Base-by-base conservation (phyloP, 179 eudicot species). In the Silene vulgaris region DNA sequence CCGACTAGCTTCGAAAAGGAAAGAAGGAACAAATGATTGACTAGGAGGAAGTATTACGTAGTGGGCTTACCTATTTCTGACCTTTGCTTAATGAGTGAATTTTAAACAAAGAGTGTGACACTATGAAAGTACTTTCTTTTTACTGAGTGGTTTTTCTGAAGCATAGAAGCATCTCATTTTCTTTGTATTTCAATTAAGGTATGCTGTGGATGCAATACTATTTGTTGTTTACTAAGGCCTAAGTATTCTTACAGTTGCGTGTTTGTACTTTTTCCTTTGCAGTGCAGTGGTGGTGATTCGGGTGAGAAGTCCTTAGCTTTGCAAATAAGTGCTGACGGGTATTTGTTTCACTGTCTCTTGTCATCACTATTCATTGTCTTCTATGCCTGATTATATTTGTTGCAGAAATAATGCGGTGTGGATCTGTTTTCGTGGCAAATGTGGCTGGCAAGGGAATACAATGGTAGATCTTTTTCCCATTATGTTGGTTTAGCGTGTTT, bases 221-320 rank as follows among this genome's bases (percentile, higher is more conserved):
- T 37, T 37, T 37, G 45, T 50, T 50, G n/a, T 14, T 50, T 13
- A 50, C 14, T 50, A n/a, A 14, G 57, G 14, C 57, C 57, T 50
- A 14, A 50, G 9, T 50, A 50, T 50, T 11, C 57, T 12, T 50
- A 50, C 57, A 50, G n/a, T 50, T 50, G 57, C 3, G 14, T 50
- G 17, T 50, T 50, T 50, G 57, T 50, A 50, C 57, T 14, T 50
- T 12, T 14, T 50, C 57, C 73, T 71, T 72, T 83, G 84, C 77
- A 90, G 96, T 91, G 96, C 78, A 78, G 84, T 76, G 96, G 96
- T 80, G 96, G 96, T 48, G 85, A 82, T 45, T 74, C 87, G 19
- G 75, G 62, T 54, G 96, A 91, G 84, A 85, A 79, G 74, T 78
- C 85, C 70, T 85, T 91, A 66, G 77, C 89, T 48, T 80, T 91